A percentile compares a stretch with the other conserved stretches of the same genome.
Conservation (phyloP, 2,329 filamentous ascomycete species). For the Hypocrella siamensis region DNA sequence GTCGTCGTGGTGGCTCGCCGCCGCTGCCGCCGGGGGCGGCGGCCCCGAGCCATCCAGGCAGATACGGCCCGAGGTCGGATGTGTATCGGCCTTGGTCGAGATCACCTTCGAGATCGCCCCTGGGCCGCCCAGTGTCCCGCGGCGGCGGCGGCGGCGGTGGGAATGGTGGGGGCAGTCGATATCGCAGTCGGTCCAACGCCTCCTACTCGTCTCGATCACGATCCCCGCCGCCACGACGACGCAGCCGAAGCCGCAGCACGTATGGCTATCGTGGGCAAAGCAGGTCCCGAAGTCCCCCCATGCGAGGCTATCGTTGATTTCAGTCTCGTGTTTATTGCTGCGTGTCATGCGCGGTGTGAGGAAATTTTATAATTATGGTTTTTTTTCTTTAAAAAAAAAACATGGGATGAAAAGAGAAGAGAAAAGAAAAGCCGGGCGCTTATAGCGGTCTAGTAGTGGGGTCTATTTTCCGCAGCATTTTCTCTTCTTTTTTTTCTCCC, state of each 20-base stretch:
- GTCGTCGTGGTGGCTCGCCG: slow-evolving; percentile 20
- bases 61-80: slow-evolving; percentile 31
- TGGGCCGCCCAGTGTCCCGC: slow-evolving; percentile 22
- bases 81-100: slow-evolving; percentile 47
- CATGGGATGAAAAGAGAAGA: no score
- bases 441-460: not conserved
- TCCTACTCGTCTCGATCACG: slow-evolving; percentile 34
- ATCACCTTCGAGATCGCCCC: slow-evolving; percentile 25
- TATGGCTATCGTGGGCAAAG: slow-evolving; percentile 5
- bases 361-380: no score
- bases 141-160: slow-evolving; percentile 8
- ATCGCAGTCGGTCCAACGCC: slow-evolving; percentile 27
- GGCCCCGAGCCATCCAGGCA: no score
- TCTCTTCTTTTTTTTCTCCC: not conserved
- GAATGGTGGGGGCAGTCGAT: slow-evolving; percentile 16
- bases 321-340: no score
- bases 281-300: not conserved
- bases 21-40: no score
- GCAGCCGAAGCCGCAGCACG: slow-evolving; percentile 16
- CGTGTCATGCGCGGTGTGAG: no score
- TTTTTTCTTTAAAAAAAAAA: no score
- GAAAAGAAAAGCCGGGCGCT: no score
- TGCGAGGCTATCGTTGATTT: not conserved
- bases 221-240: slow-evolving; percentile 17
- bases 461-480: not conserved